Evolutionary conservation across 129 eudicot genomes (phyloP).

Genomic region (Arctium minus): DNA sequence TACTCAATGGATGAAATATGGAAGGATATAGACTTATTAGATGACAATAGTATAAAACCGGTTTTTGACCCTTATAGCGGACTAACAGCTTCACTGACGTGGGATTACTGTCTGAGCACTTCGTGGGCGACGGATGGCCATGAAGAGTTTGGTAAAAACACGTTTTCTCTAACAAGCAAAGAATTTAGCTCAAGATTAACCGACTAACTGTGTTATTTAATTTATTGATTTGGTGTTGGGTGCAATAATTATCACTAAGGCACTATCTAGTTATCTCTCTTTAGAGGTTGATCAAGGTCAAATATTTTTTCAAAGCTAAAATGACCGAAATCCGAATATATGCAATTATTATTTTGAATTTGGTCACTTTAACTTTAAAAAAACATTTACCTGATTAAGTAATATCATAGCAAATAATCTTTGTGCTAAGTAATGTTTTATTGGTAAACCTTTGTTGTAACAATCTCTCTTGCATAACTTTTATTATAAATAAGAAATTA

Average conservation of each 20-base stretch:
- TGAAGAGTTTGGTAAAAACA: slow-evolving; percentile 31
- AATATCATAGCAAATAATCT: neutral
- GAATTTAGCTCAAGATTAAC: slow-evolving; percentile 21
- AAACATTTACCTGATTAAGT: neutral
- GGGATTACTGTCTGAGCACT: slow-evolving; percentile 47
- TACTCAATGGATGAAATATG: slow-evolving; percentile 71
- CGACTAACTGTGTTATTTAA: slow-evolving; percentile 15
- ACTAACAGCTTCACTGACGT: slow-evolving; percentile 46
- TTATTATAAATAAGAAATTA: slow-evolving; percentile 1
- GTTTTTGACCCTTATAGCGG: slow-evolving; percentile 36
- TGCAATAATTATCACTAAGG: slow-evolving; percentile 23
- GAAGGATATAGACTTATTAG: slow-evolving; percentile 51
- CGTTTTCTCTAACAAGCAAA: slow-evolving; percentile 19
- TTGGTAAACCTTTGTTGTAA: neutral
- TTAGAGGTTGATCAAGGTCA: neutral
- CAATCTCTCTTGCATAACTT: neutral
- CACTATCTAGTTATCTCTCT: neutral
- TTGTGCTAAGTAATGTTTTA: neutral
- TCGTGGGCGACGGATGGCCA: slow-evolving; percentile 51
- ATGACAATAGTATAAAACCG: slow-evolving; percentile 34
- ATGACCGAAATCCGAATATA: neutral
- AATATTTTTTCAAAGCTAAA: slow-evolving; percentile 4
- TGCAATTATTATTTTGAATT: neutral
- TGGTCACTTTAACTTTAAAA: slow-evolving; percentile 6
- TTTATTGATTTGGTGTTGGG: slow-evolving; percentile 25